A percentile compares a stretch with the other conserved stretches of the same genome.
Conservation (phyloP, 495 filamentous ascomycete species). For the Penicillium nucicola region DNA sequence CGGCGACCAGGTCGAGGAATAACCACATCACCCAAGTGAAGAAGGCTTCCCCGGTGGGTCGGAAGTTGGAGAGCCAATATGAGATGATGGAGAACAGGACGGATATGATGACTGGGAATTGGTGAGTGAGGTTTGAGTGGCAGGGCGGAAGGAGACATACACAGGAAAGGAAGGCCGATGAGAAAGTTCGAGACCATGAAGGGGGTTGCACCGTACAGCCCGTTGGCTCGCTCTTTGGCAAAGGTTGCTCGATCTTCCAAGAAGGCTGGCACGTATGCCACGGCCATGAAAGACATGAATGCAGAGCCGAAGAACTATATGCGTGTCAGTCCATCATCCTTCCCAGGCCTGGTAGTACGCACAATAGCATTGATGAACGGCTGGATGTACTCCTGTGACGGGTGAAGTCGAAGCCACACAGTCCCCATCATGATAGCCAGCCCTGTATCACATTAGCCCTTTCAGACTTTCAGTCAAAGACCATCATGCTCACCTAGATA, state of each 20-base stretch:
- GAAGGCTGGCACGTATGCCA: slow-evolving; percentile 79
- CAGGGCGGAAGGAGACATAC: slow-evolving; percentile 15
- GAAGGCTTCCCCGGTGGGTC: slow-evolving; percentile 60
- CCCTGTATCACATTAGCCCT: slow-evolving; percentile 25
- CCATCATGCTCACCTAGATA: slow-evolving; percentile 56
- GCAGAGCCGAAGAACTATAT: slow-evolving; percentile 72
- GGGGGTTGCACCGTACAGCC: slow-evolving; percentile 67
- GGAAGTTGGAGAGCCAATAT: slow-evolving; percentile 81
- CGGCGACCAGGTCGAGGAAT: slow-evolving; percentile 78
- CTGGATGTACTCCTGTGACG: slow-evolving; percentile 65
- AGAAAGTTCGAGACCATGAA: slow-evolving; percentile 78
- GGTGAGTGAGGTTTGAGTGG: background rate
- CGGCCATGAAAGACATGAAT: slow-evolving; percentile 92
- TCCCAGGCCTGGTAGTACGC: slow-evolving; percentile 8
- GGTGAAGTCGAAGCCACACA: slow-evolving; percentile 69
- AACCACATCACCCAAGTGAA: slow-evolving; percentile 83
- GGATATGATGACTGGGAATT: slow-evolving; percentile 57
- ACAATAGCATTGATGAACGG: slow-evolving; percentile 77
- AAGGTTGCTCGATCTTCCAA: slow-evolving; percentile 73
- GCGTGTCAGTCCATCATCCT: too few relatives aligned
- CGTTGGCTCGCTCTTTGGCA: slow-evolving; percentile 77
- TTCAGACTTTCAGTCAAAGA: background rate
- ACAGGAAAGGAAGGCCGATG: slow-evolving; percentile 75
- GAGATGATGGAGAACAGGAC: slow-evolving; percentile 69
- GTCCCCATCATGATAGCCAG: slow-evolving; percentile 87